Conservation (phyloP, 371 early-diverging fungal genomes). For the Syncephalastrum monosporum region DNA sequence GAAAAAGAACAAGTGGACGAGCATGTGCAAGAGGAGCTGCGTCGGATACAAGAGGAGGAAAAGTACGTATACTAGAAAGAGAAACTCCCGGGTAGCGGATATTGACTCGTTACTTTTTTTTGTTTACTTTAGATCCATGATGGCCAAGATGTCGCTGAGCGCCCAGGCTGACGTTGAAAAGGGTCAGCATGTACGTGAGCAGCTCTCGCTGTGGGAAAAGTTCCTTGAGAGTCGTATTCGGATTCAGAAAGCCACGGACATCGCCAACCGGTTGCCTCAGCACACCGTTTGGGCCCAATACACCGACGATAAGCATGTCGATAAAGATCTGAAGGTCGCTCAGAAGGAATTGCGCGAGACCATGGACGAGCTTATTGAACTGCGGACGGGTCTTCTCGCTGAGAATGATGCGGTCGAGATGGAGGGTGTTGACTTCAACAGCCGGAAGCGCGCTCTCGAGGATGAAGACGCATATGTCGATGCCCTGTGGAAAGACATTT, state of each 20-base stretch:
- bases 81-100: conserved; percentile 12
- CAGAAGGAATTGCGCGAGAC: conserved; percentile 39
- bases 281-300: background rate
- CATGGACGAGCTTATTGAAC: conserved; percentile 48
- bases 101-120: background rate
- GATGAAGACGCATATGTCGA: conserved; percentile 62
- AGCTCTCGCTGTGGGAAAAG: conserved; percentile 79
- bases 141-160: conserved; percentile 66
- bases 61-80: conserved; percentile 35
- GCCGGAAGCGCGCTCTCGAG: conserved; percentile 47
- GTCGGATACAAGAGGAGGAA: conserved; percentile 79
- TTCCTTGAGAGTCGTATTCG: conserved; percentile 88
- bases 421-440: conserved; percentile 21
- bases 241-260: conserved; percentile 73
- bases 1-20: conserved; percentile 20
- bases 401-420: conserved; percentile 39
- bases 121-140: conserved; percentile 42
- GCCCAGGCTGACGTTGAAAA: conserved; percentile 84
- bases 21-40: conserved; percentile 67
- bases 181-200: conserved; percentile 85
- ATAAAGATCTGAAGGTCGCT: conserved; percentile 15
- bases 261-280: conserved; percentile 85
- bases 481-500: conserved; percentile 62
- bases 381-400: conserved; percentile 31
- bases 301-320: background rate